Evolutionary conservation across 768 basidiomycete genomes (phyloP), one percentile per base, ranked within the genome.

Genomic region (Tylopilus cervinicoccineus): DNA sequence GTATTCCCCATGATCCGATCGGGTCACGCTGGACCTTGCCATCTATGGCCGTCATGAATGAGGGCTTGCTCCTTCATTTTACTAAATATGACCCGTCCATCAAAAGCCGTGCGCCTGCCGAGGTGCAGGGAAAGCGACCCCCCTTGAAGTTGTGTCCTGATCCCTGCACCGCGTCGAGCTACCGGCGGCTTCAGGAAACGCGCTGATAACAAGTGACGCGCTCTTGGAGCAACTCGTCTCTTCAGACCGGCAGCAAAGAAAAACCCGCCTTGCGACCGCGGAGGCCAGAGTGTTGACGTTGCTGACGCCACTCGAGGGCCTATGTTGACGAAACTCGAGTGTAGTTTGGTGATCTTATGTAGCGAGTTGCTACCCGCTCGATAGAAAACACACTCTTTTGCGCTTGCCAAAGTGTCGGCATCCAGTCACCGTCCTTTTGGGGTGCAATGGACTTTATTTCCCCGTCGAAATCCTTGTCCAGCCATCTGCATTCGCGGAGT

Each of bases 31-130:
- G 43, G 41, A 41, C 37, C 17, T 36, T 38, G 17, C n/a, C 31
- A 23, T 41, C 28, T 36, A 36, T 24, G 31, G 27, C 16, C 19
- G 43, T 41, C 6, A 46, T 44, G 38, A 49, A 43, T 37, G 32
- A 34, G 24, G 16, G n/a, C 20, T 29, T 42, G 29, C 41, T 38
- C 48, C 20, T 57, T 54, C 55, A 54, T 54, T 45, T 52, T 47
- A 42, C 36, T 14, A 40, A 23, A 31, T 47, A 47, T 47, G 13
- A 28, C 20, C 23, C 17, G 36, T 48, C 43, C 27, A 57, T 45
- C 43, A 45, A 37, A 27, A 6, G 10, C 19, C 3, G 2, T 17
- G n/a, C 17, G 23, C 11, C 33, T 14, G 12, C 10, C 36, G 23
- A 27, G 17, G 43, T 17, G 36, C 33, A 16, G 7, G 27, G 24